phyloP scores from a whole-genome alignment of 2,329 filamentous ascomycete genomes.

The Fusarium setosum region DNA sequence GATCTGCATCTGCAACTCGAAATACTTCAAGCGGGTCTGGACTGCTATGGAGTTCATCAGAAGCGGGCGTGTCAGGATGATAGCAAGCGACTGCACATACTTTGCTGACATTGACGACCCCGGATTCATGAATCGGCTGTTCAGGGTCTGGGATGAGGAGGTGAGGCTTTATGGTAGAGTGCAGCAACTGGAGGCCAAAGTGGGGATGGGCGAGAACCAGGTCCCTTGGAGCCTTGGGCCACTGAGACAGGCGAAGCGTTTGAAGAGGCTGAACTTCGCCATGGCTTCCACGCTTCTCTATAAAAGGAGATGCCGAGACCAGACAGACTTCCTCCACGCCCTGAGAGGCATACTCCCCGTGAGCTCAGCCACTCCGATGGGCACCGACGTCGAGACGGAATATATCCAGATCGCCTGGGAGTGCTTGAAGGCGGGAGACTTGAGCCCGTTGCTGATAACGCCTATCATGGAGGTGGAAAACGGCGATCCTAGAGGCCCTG shows the following conservation, averaged over 20 bases:
- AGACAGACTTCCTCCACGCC: neutral
- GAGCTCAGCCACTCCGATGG: neutral
- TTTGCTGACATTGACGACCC: neutral
- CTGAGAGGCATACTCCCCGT: neutral
- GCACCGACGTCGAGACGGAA: neutral
- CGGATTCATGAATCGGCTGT: neutral
- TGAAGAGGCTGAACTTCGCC: neutral
- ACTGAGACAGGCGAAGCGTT: neutral
- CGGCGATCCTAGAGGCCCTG: neutral
- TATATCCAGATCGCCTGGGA: neutral
- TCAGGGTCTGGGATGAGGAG: neutral
- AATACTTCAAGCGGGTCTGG: neutral
- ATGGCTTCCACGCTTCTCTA: neutral
- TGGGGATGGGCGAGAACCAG: neutral
- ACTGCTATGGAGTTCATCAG: neutral
- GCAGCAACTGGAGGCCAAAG: neutral
- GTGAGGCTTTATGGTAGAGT: neutral
- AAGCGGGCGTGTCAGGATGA: neutral
- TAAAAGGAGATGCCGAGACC: neutral
- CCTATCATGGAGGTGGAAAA: neutral
- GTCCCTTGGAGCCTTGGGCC: neutral
- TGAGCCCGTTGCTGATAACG: neutral
- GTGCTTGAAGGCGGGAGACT: neutral
- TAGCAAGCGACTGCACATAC: neutral
- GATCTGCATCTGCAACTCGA: neutral